phyloP scores from a whole-genome alignment of 108 stramenopile species.

The Nannochloropsis granulata region DNA sequence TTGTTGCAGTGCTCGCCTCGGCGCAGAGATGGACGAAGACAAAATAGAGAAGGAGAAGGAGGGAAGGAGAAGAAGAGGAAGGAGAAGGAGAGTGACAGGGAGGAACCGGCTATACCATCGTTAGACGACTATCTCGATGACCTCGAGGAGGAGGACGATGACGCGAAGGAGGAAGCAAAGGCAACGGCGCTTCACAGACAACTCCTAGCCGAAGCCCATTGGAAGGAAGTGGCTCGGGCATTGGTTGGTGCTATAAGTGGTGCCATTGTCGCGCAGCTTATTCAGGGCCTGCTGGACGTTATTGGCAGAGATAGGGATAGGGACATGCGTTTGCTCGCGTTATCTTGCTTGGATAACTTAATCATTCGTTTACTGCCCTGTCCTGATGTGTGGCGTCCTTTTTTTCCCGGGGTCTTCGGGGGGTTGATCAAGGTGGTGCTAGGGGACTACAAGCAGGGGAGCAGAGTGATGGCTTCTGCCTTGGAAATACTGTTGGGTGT shows the following conservation, averaged over 20 bases:
- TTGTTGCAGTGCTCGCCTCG: not conserved
- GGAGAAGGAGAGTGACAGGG: not conserved
- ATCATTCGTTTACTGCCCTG: not conserved
- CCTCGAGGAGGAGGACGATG: not conserved
- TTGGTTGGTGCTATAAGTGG: not conserved
- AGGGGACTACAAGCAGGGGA: not conserved
- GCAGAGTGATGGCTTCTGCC: not conserved
- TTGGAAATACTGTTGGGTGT: not conserved
- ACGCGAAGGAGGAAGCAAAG: not conserved
- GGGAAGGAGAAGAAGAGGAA: not conserved
- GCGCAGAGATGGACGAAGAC: not conserved
- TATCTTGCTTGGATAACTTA: not conserved
- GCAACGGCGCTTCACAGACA: not conserved
- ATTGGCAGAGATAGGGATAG: not conserved
- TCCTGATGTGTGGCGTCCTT: not conserved
- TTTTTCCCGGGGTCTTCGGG: not conserved
- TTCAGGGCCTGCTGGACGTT: not conserved
- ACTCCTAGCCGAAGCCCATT: not conserved
- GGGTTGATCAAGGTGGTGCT: not conserved
- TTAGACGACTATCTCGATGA: not conserved
- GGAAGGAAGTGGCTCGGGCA: not conserved
- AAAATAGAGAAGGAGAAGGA: not conserved
- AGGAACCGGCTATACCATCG: not conserved
- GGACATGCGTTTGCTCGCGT: not conserved
- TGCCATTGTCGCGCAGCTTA: not conserved